These are phyloP conservation scores for Smittium culicis DNA, from an alignment of 371 early-diverging fungal species.

Conservation along the genomic window DNA sequence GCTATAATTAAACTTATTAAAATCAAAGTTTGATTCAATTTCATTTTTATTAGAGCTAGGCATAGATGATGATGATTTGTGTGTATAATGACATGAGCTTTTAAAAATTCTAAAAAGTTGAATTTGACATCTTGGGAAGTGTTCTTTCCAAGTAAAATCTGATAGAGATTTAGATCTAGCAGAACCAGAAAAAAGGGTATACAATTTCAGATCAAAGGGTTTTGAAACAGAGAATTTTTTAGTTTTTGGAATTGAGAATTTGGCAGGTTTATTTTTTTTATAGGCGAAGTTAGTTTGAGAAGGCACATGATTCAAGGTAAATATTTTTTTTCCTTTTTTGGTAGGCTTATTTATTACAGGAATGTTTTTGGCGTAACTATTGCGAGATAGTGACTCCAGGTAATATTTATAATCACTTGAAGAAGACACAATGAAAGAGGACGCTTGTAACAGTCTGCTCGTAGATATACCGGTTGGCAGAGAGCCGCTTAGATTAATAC, in stretches of 20 bases:
- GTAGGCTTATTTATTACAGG: not conserved
- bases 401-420: not conserved
- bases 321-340: not conserved
- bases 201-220: conserved; percentile 37
- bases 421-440: conserved; percentile 24
- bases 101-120: conserved; percentile 20
- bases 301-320: not conserved
- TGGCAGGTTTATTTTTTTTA: not conserved
- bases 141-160: conserved; percentile 67
- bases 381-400: not conserved
- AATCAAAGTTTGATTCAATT: conserved; percentile 6
- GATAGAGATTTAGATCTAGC: conserved; percentile 35
- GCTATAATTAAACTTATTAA: not conserved
- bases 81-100: not conserved
- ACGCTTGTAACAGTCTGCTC: conserved; percentile 39
- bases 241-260: not conserved
- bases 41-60: conserved; percentile 5
- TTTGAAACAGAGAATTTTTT: conserved; percentile 17
- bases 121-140: conserved; percentile 38
- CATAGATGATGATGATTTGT: not conserved
- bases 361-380: not conserved
- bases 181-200: conserved; percentile 49
- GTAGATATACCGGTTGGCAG: conserved; percentile 32
- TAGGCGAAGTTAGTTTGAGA: not conserved
- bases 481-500: conserved; percentile 28